Evolutionary conservation across 331 rosid species (phyloP).

Genomic region (Arachis monticola): DNA sequence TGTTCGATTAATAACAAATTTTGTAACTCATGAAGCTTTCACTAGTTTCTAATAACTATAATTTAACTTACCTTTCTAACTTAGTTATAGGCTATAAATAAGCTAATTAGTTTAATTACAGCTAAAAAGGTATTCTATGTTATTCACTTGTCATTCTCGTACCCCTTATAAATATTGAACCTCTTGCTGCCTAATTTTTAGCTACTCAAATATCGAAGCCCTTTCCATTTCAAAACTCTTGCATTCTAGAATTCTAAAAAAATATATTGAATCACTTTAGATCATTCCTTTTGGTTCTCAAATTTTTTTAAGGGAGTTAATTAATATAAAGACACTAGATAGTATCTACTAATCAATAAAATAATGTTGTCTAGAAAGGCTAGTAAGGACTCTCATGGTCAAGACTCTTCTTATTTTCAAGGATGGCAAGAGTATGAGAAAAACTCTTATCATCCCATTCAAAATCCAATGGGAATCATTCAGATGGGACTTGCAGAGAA

Average conservation of each 20-base stretch:
- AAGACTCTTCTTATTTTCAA: conserved; percentile 76
- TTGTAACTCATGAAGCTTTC: no score
- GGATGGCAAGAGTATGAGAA: conserved; percentile 88
- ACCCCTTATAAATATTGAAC: conserved; percentile 48
- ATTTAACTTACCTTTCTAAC: no score
- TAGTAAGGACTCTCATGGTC: conserved; percentile 70
- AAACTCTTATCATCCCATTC: conserved; percentile 65
- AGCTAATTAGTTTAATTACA: no score
- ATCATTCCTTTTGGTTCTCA: conserved; percentile 14
- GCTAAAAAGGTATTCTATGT: neutral
- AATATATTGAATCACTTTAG: neutral
- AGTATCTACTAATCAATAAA: neutral
- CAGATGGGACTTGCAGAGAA: conserved; percentile 98
- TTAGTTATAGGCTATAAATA: no score
- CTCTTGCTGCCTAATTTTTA: conserved; percentile 24
- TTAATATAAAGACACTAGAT: neutral
- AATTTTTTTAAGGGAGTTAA: neutral
- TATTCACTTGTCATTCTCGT: conserved; percentile 45
- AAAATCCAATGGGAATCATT: conserved; percentile 75
- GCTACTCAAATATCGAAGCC: conserved; percentile 11
- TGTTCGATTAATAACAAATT: no score
- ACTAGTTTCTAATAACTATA: no score
- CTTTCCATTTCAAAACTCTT: conserved; percentile 3
- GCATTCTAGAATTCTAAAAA: no score
- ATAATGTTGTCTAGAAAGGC: conserved; percentile 67